A percentile compares a stretch with the other conserved stretches of the same genome.
Conservation (phyloP, 495 filamentous ascomycete genomes). For the Mytilinidion resinicola region DNA sequence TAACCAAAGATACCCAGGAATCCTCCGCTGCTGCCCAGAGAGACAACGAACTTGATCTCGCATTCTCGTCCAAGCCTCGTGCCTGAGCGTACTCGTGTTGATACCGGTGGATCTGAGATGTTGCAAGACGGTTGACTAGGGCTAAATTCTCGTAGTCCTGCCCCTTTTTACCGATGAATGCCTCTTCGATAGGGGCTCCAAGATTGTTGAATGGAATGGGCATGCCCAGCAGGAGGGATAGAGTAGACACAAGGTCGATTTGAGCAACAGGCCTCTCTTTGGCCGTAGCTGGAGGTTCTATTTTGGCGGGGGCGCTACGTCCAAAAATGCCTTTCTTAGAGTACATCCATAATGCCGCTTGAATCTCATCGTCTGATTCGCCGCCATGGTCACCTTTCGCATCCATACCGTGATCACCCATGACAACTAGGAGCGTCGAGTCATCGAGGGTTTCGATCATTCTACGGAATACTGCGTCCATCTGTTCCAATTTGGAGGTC, state of each 20-base stretch:
- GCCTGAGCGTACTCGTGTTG: constrained; percentile 60
- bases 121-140: constrained; percentile 64
- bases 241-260: constrained; percentile 90
- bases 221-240: constrained; percentile 79
- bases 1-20: constrained; percentile 37
- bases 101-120: constrained; percentile 85
- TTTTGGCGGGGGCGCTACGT: constrained; percentile 54
- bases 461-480: constrained; percentile 71
- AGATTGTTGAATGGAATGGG: constrained; percentile 97
- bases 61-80: constrained; percentile 55
- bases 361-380: constrained; percentile 88
- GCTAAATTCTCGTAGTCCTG: constrained; percentile 69
- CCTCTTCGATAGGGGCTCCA: constrained; percentile 90
- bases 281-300: constrained; percentile 62
- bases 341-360: constrained; percentile 98
- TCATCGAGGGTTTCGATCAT: constrained; percentile 72
- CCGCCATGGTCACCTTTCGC: constrained; percentile 94
- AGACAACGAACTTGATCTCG: constrained; percentile 47
- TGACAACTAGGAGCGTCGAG: constrained; percentile 80
- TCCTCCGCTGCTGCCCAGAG: constrained; percentile 54
- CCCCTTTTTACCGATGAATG: constrained; percentile 65
- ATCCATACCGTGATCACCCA: constrained; percentile 99
- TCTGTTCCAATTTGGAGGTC: constrained; percentile 82
- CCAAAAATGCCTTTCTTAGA: constrained; percentile 80
- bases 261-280: constrained; percentile 81